A percentile compares a stretch with the other conserved stretches of the same genome.
Conservation (phyloP, 306 rosid species). For the Vigna unguiculata region DNA sequence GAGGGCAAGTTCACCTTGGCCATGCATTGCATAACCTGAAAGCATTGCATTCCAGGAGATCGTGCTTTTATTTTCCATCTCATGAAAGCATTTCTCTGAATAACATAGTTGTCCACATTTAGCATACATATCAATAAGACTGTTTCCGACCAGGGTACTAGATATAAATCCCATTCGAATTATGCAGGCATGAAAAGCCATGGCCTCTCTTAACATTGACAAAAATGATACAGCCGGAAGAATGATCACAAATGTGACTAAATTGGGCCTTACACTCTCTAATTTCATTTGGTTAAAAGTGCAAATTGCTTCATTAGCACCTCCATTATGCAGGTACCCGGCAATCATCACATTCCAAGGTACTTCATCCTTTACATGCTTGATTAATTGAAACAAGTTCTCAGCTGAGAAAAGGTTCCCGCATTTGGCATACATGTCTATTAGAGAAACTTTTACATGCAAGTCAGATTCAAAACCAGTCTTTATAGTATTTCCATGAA, state of each 20-base stretch:
- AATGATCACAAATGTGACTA: constrained; percentile 61
- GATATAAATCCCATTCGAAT: constrained; percentile 66
- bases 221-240: constrained; percentile 70
- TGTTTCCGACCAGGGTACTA: constrained; percentile 56
- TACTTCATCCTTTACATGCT: constrained; percentile 51
- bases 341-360: constrained; percentile 75
- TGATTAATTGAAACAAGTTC: constrained; percentile 52
- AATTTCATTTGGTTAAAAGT: constrained; percentile 57
- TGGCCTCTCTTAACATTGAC: constrained; percentile 60
- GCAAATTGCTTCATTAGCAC: constrained; percentile 56
- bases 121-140: constrained; percentile 72
- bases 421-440: constrained; percentile 72
- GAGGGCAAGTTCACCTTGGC: constrained; percentile 61
- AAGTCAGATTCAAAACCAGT: constrained; percentile 59
- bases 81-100: constrained; percentile 70
- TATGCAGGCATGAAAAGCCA: constrained; percentile 67
- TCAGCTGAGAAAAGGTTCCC: constrained; percentile 62
- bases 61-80: constrained; percentile 63
- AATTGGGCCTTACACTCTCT: constrained; percentile 60
- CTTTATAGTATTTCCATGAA: constrained; percentile 63
- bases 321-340: constrained; percentile 59
- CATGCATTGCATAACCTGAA: constrained; percentile 72
- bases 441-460: constrained; percentile 62
- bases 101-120: constrained; percentile 69
- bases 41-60: constrained; percentile 80